Conservation (phyloP, 805 yeast genomes). For the Brettanomyces bruxellensis region DNA sequence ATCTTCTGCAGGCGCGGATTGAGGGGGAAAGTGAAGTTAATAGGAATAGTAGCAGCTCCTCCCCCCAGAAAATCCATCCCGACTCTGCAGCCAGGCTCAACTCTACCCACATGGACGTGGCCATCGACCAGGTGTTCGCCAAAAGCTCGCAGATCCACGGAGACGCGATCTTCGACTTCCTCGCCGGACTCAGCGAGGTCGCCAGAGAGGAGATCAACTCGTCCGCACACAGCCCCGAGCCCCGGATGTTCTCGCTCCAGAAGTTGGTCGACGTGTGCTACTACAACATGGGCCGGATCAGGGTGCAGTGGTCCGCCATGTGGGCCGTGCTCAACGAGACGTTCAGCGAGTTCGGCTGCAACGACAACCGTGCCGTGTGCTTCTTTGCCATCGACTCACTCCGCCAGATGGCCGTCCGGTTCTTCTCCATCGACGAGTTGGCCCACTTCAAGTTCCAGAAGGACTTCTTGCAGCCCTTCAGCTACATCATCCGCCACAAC, state of each 20-base stretch:
- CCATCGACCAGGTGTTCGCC: constrained; percentile 81
- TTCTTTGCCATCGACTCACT: constrained; percentile 90
- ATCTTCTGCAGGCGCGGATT: constrained; percentile 66
- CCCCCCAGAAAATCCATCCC: constrained; percentile 45
- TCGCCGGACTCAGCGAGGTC: constrained; percentile 77
- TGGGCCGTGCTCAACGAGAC: constrained; percentile 93
- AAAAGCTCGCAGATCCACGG: constrained; percentile 75
- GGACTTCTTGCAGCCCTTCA: constrained; percentile 88
- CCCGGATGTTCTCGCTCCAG: constrained; percentile 86
- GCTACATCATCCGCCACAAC: constrained; percentile 63
- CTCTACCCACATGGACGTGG: constrained; percentile 63
- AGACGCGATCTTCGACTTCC: constrained; percentile 78
- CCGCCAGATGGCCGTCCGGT: constrained; percentile 86
- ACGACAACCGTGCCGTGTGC: constrained; percentile 64
- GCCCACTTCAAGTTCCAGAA: constrained; percentile 93
- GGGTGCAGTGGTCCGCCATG: constrained; percentile 92
- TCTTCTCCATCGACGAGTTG: constrained; percentile 87
- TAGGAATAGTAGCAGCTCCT: too few species aligned
- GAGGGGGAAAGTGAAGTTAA: constrained; percentile 37
- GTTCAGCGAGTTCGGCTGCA: constrained; percentile 79
- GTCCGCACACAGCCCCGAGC: constrained; percentile 71
- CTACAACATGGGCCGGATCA: constrained; percentile 92
- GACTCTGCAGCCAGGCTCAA: constrained; percentile 49
- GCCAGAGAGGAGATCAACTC: constrained; percentile 87
- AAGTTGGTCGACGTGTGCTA: constrained; percentile 96